phyloP scores from a whole-genome alignment of 2,329 filamentous ascomycete species.

The Claviceps digitariae region DNA sequence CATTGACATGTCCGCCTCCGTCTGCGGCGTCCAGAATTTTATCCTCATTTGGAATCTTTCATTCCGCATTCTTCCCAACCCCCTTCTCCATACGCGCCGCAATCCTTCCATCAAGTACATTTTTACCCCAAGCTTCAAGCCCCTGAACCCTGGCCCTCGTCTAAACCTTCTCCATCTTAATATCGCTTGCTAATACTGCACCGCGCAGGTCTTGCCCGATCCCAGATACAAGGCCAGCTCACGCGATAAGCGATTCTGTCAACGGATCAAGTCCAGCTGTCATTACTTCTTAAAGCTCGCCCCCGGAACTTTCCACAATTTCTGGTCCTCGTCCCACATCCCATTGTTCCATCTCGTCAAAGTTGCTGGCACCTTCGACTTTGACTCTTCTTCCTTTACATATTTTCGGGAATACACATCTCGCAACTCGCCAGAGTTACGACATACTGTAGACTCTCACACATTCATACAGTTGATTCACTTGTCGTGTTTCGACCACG shows the following conservation, averaged over 20 bases:
- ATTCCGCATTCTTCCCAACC: neutral
- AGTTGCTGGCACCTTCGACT: neutral
- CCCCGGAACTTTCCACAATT: neutral
- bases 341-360: neutral
- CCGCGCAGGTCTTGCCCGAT: neutral
- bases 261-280: neutral
- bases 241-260: neutral
- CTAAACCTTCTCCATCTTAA: neutral
- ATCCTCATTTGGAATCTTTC: neutral
- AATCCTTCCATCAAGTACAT: neutral
- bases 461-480: neutral
- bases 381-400: too few relatives aligned
- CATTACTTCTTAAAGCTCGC: neutral
- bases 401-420: neutral
- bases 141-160: slow-evolving; percentile 1
- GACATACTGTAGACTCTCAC: neutral
- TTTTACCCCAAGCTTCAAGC: slow-evolving; percentile 1
- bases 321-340: neutral
- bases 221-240: neutral
- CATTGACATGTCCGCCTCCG: neutral
- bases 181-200: neutral
- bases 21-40: neutral
- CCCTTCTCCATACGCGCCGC: neutral
- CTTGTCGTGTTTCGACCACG: neutral
- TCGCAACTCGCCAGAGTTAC: neutral